phyloP scores from a whole-genome alignment of 805 yeast species.

The Clavispora asparagi region DNA sequence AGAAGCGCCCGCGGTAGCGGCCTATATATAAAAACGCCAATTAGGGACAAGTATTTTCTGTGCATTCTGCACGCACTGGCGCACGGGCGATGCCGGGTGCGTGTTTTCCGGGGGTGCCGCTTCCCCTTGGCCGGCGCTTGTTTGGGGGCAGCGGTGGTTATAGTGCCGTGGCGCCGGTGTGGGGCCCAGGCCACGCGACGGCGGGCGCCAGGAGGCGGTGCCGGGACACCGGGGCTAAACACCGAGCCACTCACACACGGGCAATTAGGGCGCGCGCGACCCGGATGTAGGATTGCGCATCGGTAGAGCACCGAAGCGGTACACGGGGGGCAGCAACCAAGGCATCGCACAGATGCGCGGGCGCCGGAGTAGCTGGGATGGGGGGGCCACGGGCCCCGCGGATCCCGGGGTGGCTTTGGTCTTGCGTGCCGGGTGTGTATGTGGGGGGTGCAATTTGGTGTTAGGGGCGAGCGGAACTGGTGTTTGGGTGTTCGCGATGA shows the following conservation, averaged over 20 bases:
- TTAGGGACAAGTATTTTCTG: slow-evolving; percentile 1
- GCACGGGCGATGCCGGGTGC: slow-evolving; percentile 7
- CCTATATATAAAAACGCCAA: slow-evolving; percentile 1
- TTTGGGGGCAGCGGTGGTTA: too few species aligned
- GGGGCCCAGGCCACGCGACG: too few species aligned
- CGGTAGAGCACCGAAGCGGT: background rate
- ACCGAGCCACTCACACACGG: background rate
- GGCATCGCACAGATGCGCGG: too few species aligned
- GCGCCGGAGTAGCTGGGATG: too few species aligned
- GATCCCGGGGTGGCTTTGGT: too few species aligned
- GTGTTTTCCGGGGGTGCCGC: background rate
- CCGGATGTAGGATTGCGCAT: background rate
- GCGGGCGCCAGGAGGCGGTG: too few species aligned
- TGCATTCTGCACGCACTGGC: slow-evolving; percentile 2
- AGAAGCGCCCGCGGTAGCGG: background rate
- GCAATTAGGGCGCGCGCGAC: background rate
- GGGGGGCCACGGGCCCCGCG: too few species aligned
- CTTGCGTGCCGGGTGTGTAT: too few species aligned
- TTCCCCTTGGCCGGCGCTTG: background rate
- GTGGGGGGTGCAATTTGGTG: too few species aligned
- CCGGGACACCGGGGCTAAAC: background rate
- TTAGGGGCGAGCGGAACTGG: background rate
- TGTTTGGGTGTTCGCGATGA: background rate
- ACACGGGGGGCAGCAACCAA: too few species aligned
- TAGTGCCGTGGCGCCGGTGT: too few species aligned